Conservation (phyloP, 1,284 basidiomycete genomes). For the Earliella scabrosa region DNA sequence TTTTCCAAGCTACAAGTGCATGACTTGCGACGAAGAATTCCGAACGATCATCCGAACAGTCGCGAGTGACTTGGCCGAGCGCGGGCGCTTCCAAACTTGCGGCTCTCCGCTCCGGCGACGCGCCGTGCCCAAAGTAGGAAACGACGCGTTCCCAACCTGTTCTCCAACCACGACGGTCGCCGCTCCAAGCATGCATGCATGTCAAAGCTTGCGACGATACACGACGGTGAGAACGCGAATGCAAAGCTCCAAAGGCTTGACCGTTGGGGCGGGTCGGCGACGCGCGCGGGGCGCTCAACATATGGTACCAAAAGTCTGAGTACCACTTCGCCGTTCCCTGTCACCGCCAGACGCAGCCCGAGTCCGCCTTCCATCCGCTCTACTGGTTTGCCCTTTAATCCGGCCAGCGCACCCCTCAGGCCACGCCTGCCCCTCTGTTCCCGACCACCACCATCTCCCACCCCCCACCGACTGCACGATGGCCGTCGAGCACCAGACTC, state of each 20-base stretch:
- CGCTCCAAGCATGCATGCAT: not conserved
- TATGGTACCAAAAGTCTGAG: conserved; percentile 12
- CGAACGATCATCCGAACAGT: too few species aligned
- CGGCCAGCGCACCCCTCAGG: conserved; percentile 4
- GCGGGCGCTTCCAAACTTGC: too few species aligned
- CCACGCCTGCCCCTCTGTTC: conserved; percentile 15
- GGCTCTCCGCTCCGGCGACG: too few species aligned
- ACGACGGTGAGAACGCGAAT: not conserved
- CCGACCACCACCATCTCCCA: conserved; percentile 2
- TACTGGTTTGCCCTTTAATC: conserved; percentile 19
- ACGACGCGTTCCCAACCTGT: too few species aligned
- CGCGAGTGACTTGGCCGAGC: too few species aligned
- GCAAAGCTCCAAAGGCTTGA: not conserved
- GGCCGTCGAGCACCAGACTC: not conserved
- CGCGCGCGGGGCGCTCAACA: conserved; percentile 13
- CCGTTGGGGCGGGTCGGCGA: conserved; percentile 19
- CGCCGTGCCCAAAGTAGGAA: too few species aligned
- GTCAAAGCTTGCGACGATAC: not conserved
- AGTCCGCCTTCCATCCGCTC: conserved; percentile 17
- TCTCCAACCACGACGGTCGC: not conserved
- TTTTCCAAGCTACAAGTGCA: too few species aligned
- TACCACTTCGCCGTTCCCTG: conserved; percentile 26
- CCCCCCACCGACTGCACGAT: conserved; percentile 1
- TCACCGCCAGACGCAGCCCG: conserved; percentile 4
- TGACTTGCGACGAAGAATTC: too few species aligned